These are phyloP conservation scores for Bauhinia variegata DNA, from an alignment of 306 rosid species.

Conservation along the genomic window DNA sequence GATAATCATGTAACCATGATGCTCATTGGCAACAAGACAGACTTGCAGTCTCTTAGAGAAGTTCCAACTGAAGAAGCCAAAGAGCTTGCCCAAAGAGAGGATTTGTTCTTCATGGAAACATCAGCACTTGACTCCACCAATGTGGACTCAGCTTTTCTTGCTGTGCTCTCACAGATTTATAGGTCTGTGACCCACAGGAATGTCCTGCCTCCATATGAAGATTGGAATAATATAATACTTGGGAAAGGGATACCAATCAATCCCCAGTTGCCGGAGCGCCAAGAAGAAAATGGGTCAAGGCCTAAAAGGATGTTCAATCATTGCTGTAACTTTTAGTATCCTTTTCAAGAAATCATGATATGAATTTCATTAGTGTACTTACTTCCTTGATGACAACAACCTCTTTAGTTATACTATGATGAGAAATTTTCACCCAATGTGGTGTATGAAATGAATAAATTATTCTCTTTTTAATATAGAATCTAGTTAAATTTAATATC, in stretches of 20 bases:
- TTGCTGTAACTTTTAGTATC: slow-evolving; percentile 67
- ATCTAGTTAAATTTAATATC: no score
- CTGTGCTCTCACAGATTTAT: slow-evolving; percentile 82
- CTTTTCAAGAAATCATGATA: slow-evolving; percentile 1
- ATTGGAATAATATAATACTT: slow-evolving; percentile 65
- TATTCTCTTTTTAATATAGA: no score
- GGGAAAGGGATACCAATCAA: slow-evolving; percentile 58
- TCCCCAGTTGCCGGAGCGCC: slow-evolving; percentile 62
- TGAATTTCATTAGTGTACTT: slow-evolving; percentile 9
- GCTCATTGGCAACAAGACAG: slow-evolving; percentile 96
- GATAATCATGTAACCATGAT: slow-evolving; percentile 77
- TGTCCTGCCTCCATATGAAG: slow-evolving; percentile 61
- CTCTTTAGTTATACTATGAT: no score
- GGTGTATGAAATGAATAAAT: neutral
- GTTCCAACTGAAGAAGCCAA: slow-evolving; percentile 75
- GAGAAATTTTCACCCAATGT: neutral
- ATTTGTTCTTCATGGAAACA: slow-evolving; percentile 85
- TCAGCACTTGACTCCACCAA: slow-evolving; percentile 90
- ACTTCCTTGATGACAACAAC: slow-evolving; percentile 8
- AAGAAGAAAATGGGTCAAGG: slow-evolving; percentile 12
- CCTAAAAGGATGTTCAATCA: slow-evolving; percentile 48
- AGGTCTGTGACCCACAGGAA: slow-evolving; percentile 63
- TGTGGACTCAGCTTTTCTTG: slow-evolving; percentile 79
- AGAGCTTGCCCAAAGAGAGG: slow-evolving; percentile 75
- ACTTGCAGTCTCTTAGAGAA: slow-evolving; percentile 65